Conservation (phyloP, 1,139 yeast species). For the Debaryomyces fabryi region DNA sequence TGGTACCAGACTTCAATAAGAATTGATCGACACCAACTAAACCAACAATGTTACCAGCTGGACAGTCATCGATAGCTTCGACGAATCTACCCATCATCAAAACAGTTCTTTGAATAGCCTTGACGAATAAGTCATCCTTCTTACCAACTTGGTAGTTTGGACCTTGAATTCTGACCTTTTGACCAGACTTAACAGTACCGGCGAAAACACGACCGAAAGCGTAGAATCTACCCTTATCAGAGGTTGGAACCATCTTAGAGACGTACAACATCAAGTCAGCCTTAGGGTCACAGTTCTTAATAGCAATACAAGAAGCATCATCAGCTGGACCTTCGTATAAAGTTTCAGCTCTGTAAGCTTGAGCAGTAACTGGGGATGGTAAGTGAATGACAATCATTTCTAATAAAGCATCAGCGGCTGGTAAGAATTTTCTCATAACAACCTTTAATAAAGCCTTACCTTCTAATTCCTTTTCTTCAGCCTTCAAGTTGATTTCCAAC, state of each 20-base stretch:
- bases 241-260: conserved; percentile 99
- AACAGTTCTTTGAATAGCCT: conserved; percentile 98
- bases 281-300: conserved; percentile 98
- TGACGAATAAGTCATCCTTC: conserved; percentile 96
- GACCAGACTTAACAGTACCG: conserved; percentile 99
- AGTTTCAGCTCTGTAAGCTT: conserved; percentile 98
- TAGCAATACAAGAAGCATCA: conserved; percentile 88
- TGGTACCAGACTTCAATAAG: conserved; percentile 98
- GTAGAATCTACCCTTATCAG: conserved; percentile 99
- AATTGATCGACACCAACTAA: conserved; percentile 99
- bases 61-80: conserved; percentile 99
- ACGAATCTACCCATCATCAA: conserved; percentile 99
- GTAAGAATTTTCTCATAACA: conserved; percentile 99
- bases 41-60: conserved; percentile 99
- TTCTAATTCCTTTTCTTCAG: conserved; percentile 95
- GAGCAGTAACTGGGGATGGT: conserved; percentile 99
- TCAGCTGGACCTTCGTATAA: conserved; percentile 99
- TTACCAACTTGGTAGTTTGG: conserved; percentile 99
- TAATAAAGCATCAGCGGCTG: conserved; percentile 99
- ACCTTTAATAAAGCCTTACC: conserved; percentile 98
- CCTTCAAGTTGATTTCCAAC: conserved; percentile 88
- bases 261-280: conserved; percentile 99
- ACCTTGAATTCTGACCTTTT: conserved; percentile 99
- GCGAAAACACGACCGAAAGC: conserved; percentile 99
- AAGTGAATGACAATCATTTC: conserved; percentile 98